A percentile compares a stretch with the other conserved stretches of the same genome.
phyloP scores from a whole-genome alignment of 257 asterid species.

The Capsicum pubescens region DNA sequence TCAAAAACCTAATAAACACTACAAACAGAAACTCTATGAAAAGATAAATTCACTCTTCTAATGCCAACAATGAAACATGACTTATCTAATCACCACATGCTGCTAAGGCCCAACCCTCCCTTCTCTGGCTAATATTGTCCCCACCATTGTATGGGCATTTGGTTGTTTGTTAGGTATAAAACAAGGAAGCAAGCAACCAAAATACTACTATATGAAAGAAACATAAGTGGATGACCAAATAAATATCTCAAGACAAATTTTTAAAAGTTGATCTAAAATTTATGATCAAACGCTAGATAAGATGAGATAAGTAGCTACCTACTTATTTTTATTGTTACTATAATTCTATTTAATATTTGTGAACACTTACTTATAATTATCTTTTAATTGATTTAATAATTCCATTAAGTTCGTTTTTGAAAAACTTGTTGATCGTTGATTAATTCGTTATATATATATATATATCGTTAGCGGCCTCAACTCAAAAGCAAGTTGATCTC shows the following conservation, averaged over 20 bases:
- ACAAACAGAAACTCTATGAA: neutral
- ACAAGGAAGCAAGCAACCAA: neutral
- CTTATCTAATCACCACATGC: constrained; percentile 16
- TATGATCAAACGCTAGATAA: neutral
- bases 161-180: neutral
- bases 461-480: neutral
- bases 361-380: neutral
- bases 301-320: neutral
- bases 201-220: neutral
- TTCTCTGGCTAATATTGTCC: neutral
- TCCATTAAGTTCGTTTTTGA: too few species aligned
- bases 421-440: too few species aligned
- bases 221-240: neutral
- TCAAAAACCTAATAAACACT: constrained; percentile 11
- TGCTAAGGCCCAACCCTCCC: neutral
- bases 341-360: neutral
- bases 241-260: too few species aligned
- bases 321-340: too few species aligned
- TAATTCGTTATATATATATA: too few species aligned
- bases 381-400: too few species aligned
- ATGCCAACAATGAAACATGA: constrained; percentile 15
- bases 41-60: neutral
- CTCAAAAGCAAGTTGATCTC: neutral
- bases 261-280: too few species aligned
- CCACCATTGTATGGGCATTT: neutral